These are phyloP conservation scores for Diplogelasinospora grovesii DNA, from an alignment of 495 filamentous ascomycete species.

Conservation along the genomic window DNA sequence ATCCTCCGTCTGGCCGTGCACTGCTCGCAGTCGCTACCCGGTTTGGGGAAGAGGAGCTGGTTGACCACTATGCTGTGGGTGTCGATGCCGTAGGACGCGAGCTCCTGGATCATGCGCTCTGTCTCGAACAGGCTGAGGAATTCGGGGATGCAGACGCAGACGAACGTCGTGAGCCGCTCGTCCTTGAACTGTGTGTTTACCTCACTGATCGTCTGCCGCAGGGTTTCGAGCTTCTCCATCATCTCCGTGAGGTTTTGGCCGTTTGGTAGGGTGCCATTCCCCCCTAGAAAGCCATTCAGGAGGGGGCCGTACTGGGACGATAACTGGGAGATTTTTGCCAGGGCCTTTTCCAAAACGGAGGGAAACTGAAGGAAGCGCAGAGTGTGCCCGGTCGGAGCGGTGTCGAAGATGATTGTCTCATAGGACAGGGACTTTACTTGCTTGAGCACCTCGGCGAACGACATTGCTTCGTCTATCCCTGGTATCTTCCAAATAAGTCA, in stretches of 20 bases:
- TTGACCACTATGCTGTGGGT: constrained; percentile 98
- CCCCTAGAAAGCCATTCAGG: constrained; percentile 85
- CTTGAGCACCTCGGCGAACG: constrained; percentile 96
- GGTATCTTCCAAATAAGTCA: too few species aligned
- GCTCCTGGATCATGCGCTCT: constrained; percentile 98
- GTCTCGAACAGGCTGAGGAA: constrained; percentile 98
- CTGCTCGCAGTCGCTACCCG: constrained; percentile 82
- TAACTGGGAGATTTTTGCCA: constrained; percentile 91
- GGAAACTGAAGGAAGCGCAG: constrained; percentile 99
- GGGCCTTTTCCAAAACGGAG: constrained; percentile 94
- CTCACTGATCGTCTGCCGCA: constrained; percentile 87
- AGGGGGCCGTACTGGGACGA: constrained; percentile 93
- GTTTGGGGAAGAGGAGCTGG: constrained; percentile 89
- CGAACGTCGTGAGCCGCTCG: constrained; percentile 89
- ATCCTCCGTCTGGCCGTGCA: constrained; percentile 93
- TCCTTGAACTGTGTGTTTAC: constrained; percentile 99
- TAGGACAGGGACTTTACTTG: constrained; percentile 99
- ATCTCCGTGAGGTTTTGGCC: constrained; percentile 87
- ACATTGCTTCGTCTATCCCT: constrained; percentile 99
- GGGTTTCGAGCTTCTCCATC: constrained; percentile 85
- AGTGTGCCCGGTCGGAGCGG: constrained; percentile 96
- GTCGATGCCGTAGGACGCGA: constrained; percentile 89
- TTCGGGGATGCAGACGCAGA: constrained; percentile 97
- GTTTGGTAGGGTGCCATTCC: constrained; percentile 73
- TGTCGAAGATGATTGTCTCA: constrained; percentile 98